Percentiles rank a stretch among this genome's conserved stretches.
Evolutionary conservation across 176 grass and related monocot species (phyloP).

Genomic region (Triticum monococcum): DNA sequence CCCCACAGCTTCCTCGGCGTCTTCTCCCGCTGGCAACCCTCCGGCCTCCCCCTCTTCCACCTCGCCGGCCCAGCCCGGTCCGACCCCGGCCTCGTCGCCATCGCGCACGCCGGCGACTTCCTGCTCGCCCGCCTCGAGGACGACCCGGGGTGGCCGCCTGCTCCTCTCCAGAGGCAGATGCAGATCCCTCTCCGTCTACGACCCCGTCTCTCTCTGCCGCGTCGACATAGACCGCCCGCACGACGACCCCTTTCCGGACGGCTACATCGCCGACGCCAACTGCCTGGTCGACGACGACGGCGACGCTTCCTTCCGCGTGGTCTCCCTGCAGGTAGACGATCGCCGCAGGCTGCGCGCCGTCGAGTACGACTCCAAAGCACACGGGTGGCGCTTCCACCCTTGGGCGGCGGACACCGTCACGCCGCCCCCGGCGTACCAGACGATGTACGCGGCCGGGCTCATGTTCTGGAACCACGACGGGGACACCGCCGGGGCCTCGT

Average conservation of each 20-base stretch:
- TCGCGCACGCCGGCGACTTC: slow-evolving; percentile 15
- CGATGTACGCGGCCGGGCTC: neutral
- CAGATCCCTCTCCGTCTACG: neutral
- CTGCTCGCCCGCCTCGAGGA: slow-evolving; percentile 7
- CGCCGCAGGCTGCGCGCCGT: neutral
- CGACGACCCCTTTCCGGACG: neutral
- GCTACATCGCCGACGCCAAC: neutral
- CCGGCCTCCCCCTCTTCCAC: slow-evolving; percentile 14
- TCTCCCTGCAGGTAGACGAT: neutral
- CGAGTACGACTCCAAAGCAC: neutral
- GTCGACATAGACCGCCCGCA: neutral
- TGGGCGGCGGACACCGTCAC: neutral
- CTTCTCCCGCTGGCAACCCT: neutral
- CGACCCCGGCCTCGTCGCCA: slow-evolving; percentile 19
- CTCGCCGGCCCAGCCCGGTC: slow-evolving; percentile 16
- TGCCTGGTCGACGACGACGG: neutral
- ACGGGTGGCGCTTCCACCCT: neutral
- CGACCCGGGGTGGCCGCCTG: slow-evolving; percentile 18
- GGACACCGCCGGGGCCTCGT: neutral
- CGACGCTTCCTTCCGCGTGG: slow-evolving; percentile 1
- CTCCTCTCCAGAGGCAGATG: neutral
- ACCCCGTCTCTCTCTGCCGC: neutral
- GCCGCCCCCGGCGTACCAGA: neutral
- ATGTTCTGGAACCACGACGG: neutral
- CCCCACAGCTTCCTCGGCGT: neutral